These are phyloP conservation scores for Amanita rimosa DNA, from an alignment of 768 basidiomycete genomes.

Conservation along the genomic window DNA sequence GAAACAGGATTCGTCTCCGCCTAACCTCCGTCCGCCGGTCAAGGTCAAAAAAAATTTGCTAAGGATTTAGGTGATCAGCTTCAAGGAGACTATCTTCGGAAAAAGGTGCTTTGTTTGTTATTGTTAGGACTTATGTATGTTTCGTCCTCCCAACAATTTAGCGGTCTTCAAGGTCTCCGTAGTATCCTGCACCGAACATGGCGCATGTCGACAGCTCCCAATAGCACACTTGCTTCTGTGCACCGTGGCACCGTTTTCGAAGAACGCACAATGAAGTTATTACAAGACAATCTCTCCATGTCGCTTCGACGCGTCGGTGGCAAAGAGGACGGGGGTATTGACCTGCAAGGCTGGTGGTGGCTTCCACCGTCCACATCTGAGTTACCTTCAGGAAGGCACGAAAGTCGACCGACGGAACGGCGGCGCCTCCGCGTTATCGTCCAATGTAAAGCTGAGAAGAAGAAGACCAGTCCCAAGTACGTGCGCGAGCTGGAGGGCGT, in stretches of 20 bases:
- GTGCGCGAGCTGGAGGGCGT: conserved; percentile 93
- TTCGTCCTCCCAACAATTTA: no score
- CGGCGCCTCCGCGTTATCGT: conserved; percentile 65
- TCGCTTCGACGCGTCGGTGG: conserved; percentile 70
- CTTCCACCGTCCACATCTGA: conserved; percentile 31
- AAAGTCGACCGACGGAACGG: conserved; percentile 13
- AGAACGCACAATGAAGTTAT: conserved; percentile 45
- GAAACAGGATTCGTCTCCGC: no score
- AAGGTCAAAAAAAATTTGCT: no score
- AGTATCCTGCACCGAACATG: not conserved
- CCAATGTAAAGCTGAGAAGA: conserved; percentile 89
- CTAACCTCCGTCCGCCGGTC: no score
- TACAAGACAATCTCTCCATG: conserved; percentile 68
- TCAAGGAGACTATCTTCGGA: not conserved
- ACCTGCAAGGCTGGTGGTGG: conserved; percentile 92
- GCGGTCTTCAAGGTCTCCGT: not conserved
- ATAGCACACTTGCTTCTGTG: conserved; percentile 32
- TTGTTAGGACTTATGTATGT: not conserved
- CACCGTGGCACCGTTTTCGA: conserved; percentile 73
- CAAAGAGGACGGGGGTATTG: conserved; percentile 83
- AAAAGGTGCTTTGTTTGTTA: not conserved
- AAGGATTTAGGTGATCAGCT: no score
- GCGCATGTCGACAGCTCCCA: conserved; percentile 1
- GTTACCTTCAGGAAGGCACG: not conserved
- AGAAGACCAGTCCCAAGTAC: conserved; percentile 66